phyloP scores from a whole-genome alignment of 768 basidiomycete genomes.

The Tulasnella sp. region DNA sequence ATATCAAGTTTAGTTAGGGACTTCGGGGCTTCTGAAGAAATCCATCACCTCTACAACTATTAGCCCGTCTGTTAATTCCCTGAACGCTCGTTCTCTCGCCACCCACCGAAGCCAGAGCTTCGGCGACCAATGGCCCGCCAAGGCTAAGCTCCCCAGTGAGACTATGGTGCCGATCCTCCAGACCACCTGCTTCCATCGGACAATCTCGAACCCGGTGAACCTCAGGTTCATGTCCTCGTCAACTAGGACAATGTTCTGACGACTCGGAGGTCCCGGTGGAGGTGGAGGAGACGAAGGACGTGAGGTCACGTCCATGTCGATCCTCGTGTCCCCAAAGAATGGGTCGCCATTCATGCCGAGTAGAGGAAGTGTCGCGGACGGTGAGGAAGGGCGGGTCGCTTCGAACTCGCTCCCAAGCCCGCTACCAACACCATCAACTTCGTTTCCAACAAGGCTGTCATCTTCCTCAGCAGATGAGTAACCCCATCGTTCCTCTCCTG shows the following conservation, averaged over 20 bases:
- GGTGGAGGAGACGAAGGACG: slow-evolving; percentile 30
- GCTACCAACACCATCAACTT: slow-evolving; percentile 28
- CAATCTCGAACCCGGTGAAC: slow-evolving; percentile 72
- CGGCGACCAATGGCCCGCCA: slow-evolving; percentile 92
- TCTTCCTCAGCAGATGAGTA: slow-evolving; percentile 81
- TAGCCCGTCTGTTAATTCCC: slow-evolving; percentile 47
- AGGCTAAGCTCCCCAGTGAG: slow-evolving; percentile 57
- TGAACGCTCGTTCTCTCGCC: slow-evolving; percentile 72
- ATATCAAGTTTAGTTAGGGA: background rate
- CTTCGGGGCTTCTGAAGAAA: background rate
- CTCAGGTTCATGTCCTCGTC: slow-evolving; percentile 87
- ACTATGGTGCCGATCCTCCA: slow-evolving; percentile 65
- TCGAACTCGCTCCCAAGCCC: slow-evolving; percentile 48
- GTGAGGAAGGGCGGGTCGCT: slow-evolving; percentile 55
- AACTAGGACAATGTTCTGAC: slow-evolving; percentile 72
- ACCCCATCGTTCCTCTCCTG: slow-evolving; percentile 78
- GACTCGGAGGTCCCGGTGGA: slow-evolving; percentile 72
- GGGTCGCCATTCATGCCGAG: slow-evolving; percentile 49
- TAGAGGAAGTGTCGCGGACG: slow-evolving; percentile 46
- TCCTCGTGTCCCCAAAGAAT: slow-evolving; percentile 69
- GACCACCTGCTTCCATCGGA: slow-evolving; percentile 45
- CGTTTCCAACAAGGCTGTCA: slow-evolving; percentile 29
- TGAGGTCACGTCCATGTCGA: slow-evolving; percentile 66
- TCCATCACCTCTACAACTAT: slow-evolving; percentile 78
- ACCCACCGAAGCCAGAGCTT: slow-evolving; percentile 83